Evolutionary conservation across 768 basidiomycete species (phyloP).

Genomic region (Leccinellum luteum): DNA sequence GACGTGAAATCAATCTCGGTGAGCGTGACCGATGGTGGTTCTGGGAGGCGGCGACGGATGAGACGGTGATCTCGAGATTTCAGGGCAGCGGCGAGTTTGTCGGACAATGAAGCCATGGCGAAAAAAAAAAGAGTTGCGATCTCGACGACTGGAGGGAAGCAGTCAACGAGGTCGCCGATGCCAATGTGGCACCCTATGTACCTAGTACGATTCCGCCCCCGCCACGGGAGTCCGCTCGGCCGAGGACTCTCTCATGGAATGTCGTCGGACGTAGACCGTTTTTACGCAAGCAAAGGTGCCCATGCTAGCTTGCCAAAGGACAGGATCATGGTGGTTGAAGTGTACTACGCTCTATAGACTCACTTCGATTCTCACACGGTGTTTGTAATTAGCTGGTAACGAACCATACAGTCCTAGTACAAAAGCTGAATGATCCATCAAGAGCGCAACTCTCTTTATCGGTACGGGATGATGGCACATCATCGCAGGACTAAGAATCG

Average conservation of each 20-base stretch:
- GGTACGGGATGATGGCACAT: no score
- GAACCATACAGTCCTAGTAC: no score
- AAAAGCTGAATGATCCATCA: no score
- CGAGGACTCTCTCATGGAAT: conserved; percentile 4
- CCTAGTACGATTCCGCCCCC: background rate
- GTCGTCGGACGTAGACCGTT: conserved; percentile 12
- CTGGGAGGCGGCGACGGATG: conserved; percentile 70
- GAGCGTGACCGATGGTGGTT: conserved; percentile 41
- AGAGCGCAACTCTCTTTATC: no score
- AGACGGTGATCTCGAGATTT: conserved; percentile 60
- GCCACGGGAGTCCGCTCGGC: background rate
- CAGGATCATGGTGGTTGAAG: background rate
- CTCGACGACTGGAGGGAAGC: background rate
- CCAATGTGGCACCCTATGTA: background rate
- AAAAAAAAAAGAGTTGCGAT: background rate
- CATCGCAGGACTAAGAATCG: no score
- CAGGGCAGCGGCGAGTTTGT: conserved; percentile 52
- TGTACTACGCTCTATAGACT: background rate
- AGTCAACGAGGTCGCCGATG: background rate
- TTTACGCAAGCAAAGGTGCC: background rate
- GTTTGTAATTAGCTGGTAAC: no score
- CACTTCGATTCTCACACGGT: background rate
- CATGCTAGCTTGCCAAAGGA: background rate
- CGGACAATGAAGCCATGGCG: conserved; percentile 31
- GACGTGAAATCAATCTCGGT: conserved; percentile 67